A percentile compares a stretch with the other conserved stretches of the same genome.
These are phyloP conservation scores for Saprolegnia parasitica DNA, from an alignment of 352 stramenopile genomes.

Conservation along the genomic window DNA sequence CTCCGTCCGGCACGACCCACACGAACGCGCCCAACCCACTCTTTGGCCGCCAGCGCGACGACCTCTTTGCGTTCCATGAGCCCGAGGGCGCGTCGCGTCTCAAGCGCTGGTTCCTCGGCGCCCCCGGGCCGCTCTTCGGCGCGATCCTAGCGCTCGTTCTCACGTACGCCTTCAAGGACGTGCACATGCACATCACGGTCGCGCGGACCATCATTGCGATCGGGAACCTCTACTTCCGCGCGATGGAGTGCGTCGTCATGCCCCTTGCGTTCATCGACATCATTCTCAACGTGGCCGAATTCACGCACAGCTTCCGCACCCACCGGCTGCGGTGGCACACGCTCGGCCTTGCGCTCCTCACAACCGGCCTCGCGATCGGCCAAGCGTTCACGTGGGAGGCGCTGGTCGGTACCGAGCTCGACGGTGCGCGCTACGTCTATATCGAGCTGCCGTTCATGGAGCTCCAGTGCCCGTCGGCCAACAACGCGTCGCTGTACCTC, in stretches of 20 bases:
- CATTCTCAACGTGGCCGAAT: constrained; percentile 57
- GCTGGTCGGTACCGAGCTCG: constrained; percentile 43
- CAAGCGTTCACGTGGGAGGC: constrained; percentile 58
- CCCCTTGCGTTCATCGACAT: constrained; percentile 77
- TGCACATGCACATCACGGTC: constrained; percentile 40
- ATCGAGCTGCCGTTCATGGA: constrained; percentile 52
- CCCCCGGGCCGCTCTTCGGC: neutral
- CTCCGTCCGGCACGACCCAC: neutral
- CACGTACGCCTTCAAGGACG: constrained; percentile 39
- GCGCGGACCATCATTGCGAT: constrained; percentile 62
- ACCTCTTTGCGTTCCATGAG: neutral
- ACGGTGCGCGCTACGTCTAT: constrained; percentile 29
- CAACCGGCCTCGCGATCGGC: constrained; percentile 42
- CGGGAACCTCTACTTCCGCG: constrained; percentile 65
- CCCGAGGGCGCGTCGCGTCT: neutral
- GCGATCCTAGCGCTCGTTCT: neutral
- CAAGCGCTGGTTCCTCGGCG: constrained; percentile 4
- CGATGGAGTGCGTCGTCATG: constrained; percentile 68
- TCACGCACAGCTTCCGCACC: constrained; percentile 49
- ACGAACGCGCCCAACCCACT: neutral
- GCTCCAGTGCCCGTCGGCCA: neutral
- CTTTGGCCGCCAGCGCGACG: neutral
- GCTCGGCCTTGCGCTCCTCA: constrained; percentile 39
- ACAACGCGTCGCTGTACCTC: neutral
- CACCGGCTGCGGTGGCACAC: constrained; percentile 44